Percentiles rank a stretch among this genome's conserved stretches.
phyloP scores from a whole-genome alignment of 108 stramenopile species.

The Cyclostephanos tholiformis region DNA sequence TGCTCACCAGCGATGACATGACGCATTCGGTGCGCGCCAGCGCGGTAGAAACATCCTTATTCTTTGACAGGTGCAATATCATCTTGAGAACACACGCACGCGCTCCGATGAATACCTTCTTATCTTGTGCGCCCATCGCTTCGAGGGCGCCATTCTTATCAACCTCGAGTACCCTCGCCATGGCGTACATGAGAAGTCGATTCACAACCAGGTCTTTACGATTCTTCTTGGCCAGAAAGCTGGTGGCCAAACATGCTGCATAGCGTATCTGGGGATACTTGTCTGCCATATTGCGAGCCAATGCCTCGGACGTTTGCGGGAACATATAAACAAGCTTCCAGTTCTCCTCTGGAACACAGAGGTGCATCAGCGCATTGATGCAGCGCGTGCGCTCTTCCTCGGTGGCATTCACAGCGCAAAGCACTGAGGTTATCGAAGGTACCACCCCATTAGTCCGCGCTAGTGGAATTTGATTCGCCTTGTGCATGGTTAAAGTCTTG shows the following conservation, averaged over 20 bases:
- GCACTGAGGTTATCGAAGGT: conserved; percentile 31
- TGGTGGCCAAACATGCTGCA: conserved; percentile 40
- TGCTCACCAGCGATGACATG: conserved; percentile 25
- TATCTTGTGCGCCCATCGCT: conserved; percentile 24
- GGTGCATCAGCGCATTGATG: conserved; percentile 52
- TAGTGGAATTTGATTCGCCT: conserved; percentile 34
- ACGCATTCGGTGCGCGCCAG: conserved; percentile 34
- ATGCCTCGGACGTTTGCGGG: conserved; percentile 44
- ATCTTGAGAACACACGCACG: conserved; percentile 46
- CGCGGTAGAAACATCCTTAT: conserved; percentile 33
- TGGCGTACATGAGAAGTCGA: conserved; percentile 41
- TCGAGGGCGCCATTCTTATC: conserved; percentile 43
- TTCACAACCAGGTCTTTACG: conserved; percentile 38
- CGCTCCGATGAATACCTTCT: conserved; percentile 32
- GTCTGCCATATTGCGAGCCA: conserved; percentile 48
- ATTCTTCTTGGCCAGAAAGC: conserved; percentile 46
- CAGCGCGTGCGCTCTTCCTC: conserved; percentile 51
- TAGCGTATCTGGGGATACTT: conserved; percentile 48
- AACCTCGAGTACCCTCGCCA: conserved; percentile 42
- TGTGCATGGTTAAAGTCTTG: conserved; percentile 40
- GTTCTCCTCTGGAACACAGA: conserved; percentile 50
- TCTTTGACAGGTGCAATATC: conserved; percentile 42
- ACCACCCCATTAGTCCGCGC: conserved; percentile 45
- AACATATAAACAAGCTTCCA: conserved; percentile 40
- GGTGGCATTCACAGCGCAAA: conserved; percentile 40